A percentile compares a stretch with the other conserved stretches of the same genome.
These are phyloP conservation scores for Tephrocybe rancida DNA, from an alignment of 768 basidiomycete genomes.

Conservation along the genomic window DNA sequence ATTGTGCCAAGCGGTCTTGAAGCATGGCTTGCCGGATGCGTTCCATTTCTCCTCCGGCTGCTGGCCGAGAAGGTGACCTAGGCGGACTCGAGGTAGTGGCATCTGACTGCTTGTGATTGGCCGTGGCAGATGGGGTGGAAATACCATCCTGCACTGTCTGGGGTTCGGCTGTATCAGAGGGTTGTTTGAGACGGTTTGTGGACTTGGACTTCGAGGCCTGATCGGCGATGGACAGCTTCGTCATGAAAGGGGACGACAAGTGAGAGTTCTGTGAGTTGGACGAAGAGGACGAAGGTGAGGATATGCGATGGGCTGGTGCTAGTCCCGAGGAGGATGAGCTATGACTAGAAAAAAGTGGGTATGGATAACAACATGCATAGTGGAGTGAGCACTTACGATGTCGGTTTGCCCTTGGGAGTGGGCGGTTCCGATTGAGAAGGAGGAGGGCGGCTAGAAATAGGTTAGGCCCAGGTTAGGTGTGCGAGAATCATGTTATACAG, in stretches of 20 bases:
- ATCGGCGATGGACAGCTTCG: conserved; percentile 34
- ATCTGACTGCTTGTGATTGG: conserved; percentile 4
- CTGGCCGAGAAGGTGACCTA: conserved; percentile 24
- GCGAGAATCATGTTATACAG: background rate
- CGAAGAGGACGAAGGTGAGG: conserved; percentile 30
- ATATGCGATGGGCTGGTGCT: conserved; percentile 28
- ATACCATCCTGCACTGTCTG: conserved; percentile 24
- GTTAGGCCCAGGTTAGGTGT: background rate
- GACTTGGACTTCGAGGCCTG: conserved; percentile 19
- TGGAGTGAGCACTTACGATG: conserved; percentile 17
- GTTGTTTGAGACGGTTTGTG: conserved; percentile 12
- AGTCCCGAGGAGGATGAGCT: conserved; percentile 14
- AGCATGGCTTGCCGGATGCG: conserved; percentile 57
- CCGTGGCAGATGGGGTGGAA: conserved; percentile 19
- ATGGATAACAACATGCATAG: background rate
- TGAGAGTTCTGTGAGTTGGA: conserved; percentile 32
- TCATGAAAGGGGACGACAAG: conserved; percentile 51
- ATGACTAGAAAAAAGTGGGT: conserved; percentile 9
- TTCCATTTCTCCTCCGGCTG: conserved; percentile 57
- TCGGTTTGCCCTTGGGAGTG: conserved; percentile 26
- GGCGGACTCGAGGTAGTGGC: conserved; percentile 19
- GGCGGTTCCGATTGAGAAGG: conserved; percentile 20
- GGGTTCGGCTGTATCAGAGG: conserved; percentile 16
- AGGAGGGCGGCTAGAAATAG: conserved; percentile 7
- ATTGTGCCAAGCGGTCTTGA: conserved; percentile 49